Evolutionary conservation across 2,329 filamentous ascomycete genomes (phyloP).

Genomic region (Pseudogymnoascus sp.): DNA sequence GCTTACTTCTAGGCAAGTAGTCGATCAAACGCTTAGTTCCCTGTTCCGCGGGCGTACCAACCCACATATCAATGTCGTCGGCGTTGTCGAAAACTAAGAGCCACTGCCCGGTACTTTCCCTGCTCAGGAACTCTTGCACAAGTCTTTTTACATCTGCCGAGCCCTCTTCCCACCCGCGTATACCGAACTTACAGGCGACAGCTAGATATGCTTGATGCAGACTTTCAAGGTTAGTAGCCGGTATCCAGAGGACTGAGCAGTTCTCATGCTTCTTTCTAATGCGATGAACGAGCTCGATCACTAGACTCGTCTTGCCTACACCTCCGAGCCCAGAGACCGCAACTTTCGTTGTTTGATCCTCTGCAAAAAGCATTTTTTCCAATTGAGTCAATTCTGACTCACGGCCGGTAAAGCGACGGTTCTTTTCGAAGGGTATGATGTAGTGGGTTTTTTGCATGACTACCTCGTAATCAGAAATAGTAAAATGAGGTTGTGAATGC

Average conservation of each 20-base stretch:
- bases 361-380: constrained; percentile 23
- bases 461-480: background rate
- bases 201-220: constrained; percentile 34
- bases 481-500: background rate
- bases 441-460: background rate
- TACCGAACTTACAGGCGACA: constrained; percentile 28
- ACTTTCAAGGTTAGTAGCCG: constrained; percentile 31
- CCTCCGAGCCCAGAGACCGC: constrained; percentile 34
- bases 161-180: constrained; percentile 17
- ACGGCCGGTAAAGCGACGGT: constrained; percentile 24
- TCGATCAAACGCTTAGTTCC: constrained; percentile 19
- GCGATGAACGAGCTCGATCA: constrained; percentile 34
- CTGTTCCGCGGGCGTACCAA: constrained; percentile 13
- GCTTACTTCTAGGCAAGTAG: constrained; percentile 30
- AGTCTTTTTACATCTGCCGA: constrained; percentile 13
- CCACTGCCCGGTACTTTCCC: constrained; percentile 29
- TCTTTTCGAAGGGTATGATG: constrained; percentile 16
- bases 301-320: constrained; percentile 35
- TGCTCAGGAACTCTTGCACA: constrained; percentile 16
- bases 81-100: constrained; percentile 37
- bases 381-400: constrained; percentile 21
- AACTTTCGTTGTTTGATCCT: constrained; percentile 18
- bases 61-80: constrained; percentile 29
- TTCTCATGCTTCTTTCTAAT: constrained; percentile 28
- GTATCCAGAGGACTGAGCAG: constrained; percentile 38